Percentiles rank a stretch among this genome's conserved stretches.
Conservation (phyloP, 306 rosid species). For the Vigna trinervia region DNA sequence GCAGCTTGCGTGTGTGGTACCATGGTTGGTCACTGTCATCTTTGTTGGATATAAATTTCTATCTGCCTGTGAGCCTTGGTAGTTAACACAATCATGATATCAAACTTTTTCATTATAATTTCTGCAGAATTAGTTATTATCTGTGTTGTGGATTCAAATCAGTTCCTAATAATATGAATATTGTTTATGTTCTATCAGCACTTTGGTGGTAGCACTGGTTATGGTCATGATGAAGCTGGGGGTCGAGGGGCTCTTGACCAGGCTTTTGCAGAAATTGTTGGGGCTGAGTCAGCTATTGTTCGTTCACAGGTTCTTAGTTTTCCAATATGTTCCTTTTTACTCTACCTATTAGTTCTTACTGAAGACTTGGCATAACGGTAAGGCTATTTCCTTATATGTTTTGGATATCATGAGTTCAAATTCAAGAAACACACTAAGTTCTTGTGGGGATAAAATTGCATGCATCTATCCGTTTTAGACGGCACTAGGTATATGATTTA, state of each 20-base stretch:
- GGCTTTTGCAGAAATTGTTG: conserved; percentile 89
- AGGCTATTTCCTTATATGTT: not conserved
- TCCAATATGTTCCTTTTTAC: not conserved
- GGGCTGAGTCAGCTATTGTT: conserved; percentile 91
- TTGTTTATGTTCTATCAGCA: conserved; percentile 58
- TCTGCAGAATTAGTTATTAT: conserved; percentile 16
- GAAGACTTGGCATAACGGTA: not conserved
- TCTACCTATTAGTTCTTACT: conserved; percentile 1
- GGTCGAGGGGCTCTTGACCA: conserved; percentile 96
- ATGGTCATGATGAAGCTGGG: conserved; percentile 98
- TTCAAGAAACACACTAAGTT: not conserved
- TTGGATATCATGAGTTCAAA: not conserved
- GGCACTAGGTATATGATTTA: not conserved
- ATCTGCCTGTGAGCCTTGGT: not conserved
- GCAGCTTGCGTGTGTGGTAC: not conserved
- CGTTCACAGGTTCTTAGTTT: conserved; percentile 86
- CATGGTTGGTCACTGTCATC: conserved; percentile 6
- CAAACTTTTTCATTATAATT: not conserved
- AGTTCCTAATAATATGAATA: conserved; percentile 30
- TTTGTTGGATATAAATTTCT: conserved; percentile 24
- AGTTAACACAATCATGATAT: not conserved
- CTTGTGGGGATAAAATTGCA: not conserved
- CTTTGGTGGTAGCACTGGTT: conserved; percentile 91
- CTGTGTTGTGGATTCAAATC: conserved; percentile 3
- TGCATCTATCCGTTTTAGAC: not conserved